Evolutionary conservation across 495 filamentous ascomycete species (phyloP), one percentile per base, ranked within the genome.

Genomic region (Penicillium atrosanguineum): DNA sequence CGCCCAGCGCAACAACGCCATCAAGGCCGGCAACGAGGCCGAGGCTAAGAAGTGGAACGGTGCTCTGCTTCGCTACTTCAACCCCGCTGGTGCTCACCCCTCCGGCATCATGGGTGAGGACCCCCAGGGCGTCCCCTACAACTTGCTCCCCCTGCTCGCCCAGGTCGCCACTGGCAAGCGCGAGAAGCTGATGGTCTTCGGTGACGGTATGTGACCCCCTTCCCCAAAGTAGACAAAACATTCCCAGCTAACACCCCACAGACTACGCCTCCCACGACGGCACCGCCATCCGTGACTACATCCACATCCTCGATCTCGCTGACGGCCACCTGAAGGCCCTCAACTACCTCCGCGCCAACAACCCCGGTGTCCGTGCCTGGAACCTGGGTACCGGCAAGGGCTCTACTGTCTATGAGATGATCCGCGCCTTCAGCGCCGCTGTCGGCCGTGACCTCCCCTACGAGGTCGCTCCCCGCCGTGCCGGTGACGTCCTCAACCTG

Each of bases 91-190:
- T 65, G 87, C 91, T 29, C 94, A 98, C 72, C 94, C 94, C 43
- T 93, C 83, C 66, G 94, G 94, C 55, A 84, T 98, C 72, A 98
- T 98, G 95, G 94, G 94, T 49, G 94, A 98, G 74, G 92, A 98
- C 71, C 94, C 94, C 31, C 88, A 93, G 69, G 94, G 94, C 56
- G 85, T 96, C 25, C 94, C 94, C 2, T 97, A 90, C 79, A 98
- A 98, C 78, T 79, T 98, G 52, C 83, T 98, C 19, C 94, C 94
- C 7, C 78, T 98, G 55, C 81, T 97, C 25, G 94, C 91, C 34
- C 94, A 97, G 74, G 94, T 98, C 15, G 94, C 94, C 31, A 90
- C 93, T 25, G 95, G 94, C 54, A 91, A 95, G 70, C 83, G 94
- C 55, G 90, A 95, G 65, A 97, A 97, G 78, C 78, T 98, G 48